Evolutionary conservation across 1,284 basidiomycete genomes (phyloP), one percentile per base, ranked within the genome.

Genomic region (Farysia itapuensis): DNA sequence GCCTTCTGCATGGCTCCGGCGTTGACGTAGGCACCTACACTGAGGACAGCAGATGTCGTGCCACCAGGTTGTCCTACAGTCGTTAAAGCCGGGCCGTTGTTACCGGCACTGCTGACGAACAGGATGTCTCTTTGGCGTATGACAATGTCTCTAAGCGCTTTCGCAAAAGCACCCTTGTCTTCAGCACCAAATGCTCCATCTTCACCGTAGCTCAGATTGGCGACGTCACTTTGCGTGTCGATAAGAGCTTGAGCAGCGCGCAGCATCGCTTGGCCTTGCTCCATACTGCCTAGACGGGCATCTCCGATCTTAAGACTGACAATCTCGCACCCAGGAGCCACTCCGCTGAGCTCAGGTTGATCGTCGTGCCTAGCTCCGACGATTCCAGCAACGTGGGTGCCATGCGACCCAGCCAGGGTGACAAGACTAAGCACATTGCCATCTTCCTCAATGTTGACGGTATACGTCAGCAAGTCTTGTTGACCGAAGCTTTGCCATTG

Each of bases 191-290:
- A 77, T 0, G 67, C 72, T 21, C 71, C 69, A 39, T 74, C 71
- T 49, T 78, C 77, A 36, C 77, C 77, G 43, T 73, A 78, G 35
- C 63, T 67, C 64, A 78, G 70, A 56, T 78, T 78, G 56, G 74
- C 74, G 18, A 77, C 68, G 46, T 75, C 70, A 48, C 69, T 70
- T 38, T 63, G 51, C 31, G 73, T 75, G 45, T 68, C 71, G 45
- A 78, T 53, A 40, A 77, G 60, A 1, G 77, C 76, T 43, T 74
- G 72, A 5, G 74, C 75, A 9, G 77, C 75, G 18, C 77, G 65
- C n/a, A 78, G 61, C 35, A 78, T 64, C 15, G 77, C 76, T 49
- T 77, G 75, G 15, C 72, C 70, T 36, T 71, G 70, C 52, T 78
- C 77, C 67, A 78, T 76, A 28, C 64, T 65, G 30, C 44, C 72